Conservation (phyloP, 1,139 yeast species). For the Kodamaea anthophila region DNA sequence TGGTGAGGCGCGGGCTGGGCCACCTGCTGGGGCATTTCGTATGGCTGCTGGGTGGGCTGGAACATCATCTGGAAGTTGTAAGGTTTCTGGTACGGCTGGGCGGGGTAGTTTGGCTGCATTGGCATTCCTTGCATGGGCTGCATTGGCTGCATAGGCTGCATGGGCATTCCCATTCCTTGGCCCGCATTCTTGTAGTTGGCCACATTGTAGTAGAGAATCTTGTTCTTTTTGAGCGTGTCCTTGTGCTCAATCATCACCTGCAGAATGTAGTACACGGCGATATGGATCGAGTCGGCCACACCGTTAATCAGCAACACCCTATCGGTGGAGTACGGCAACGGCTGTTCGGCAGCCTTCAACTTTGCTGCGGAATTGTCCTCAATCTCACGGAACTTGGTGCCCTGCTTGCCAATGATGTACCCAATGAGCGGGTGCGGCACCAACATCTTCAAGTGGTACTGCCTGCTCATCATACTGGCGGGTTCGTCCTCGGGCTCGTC, state of each 20-base stretch:
- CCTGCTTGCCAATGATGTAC: conserved; percentile 74
- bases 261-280: conserved; percentile 71
- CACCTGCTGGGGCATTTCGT: conserved; percentile 10
- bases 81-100: conserved; percentile 15
- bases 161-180: conserved; percentile 13
- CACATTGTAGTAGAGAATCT: conserved; percentile 61
- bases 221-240: conserved; percentile 40
- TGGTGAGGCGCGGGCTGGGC: conserved; percentile 35
- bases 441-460: conserved; percentile 53
- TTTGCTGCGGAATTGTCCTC: conserved; percentile 81
- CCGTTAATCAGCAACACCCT: conserved; percentile 68
- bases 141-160: too few relatives aligned
- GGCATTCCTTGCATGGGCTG: conserved; percentile 4
- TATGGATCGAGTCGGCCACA: conserved; percentile 82
- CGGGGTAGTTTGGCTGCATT: conserved; percentile 1
- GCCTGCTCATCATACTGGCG: conserved; percentile 49
- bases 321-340: conserved; percentile 76
- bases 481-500: conserved; percentile 67
- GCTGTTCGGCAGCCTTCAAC: conserved; percentile 69
- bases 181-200: conserved; percentile 35
- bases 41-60: conserved; percentile 36
- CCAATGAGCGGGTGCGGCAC: conserved; percentile 84
- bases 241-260: conserved; percentile 60
- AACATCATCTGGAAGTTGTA: conserved; percentile 41
- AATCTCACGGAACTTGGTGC: conserved; percentile 70